Base-by-base conservation (phyloP, 805 yeast species). In the Saccharomycopsis microspora region DNA sequence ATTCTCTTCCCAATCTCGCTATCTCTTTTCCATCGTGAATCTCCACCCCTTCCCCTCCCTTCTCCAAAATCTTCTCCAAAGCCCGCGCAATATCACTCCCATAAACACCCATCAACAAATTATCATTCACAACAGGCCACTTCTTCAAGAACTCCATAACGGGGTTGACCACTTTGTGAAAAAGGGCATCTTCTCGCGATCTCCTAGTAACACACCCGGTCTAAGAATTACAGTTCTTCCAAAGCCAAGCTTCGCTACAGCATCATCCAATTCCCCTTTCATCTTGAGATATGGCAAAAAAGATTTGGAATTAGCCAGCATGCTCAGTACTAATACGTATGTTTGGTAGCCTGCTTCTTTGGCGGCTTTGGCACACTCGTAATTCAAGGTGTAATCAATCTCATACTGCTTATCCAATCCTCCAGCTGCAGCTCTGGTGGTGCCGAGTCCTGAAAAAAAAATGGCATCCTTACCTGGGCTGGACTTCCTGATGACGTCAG, bases 181-280 rank as follows among this genome's bases (percentile, higher is more conserved):
- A 19, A 19, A 2, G 19, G 19, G 19, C 10, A 8, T 34, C 36
- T 34, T 34, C n/a, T 65, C 69, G 56, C 95, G 68, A 31, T 75
- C 72, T 4, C 95, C 95, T 4, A 85, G 56, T 36, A 87, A 65
- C 0, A 69, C 61, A 8, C 96, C 96, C 0, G 96, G 96, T 57
- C 85, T 72, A 48, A 88, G 62, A 52, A 88, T 82, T 44, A 86
- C 74, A 1, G 88, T 78, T 46, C 77, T 69, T n/a, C 79, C 80
- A 62, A 86, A 88, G 31, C 69, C 72, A 49, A 87, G 67, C 0
- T 67, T 78, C 41, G 69, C 63, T 5, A 88, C 66, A 42, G 77
- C 86, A 41, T 78, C 73, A 60, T 88, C 96, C 43, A 84, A 67
- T 45, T 79, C 75, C 32, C 95, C 96, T 60, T 88, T 88, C 63